These are phyloP conservation scores for Priceomyces haplophilus DNA, from an alignment of 805 yeast genomes.

Conservation along the genomic window DNA sequence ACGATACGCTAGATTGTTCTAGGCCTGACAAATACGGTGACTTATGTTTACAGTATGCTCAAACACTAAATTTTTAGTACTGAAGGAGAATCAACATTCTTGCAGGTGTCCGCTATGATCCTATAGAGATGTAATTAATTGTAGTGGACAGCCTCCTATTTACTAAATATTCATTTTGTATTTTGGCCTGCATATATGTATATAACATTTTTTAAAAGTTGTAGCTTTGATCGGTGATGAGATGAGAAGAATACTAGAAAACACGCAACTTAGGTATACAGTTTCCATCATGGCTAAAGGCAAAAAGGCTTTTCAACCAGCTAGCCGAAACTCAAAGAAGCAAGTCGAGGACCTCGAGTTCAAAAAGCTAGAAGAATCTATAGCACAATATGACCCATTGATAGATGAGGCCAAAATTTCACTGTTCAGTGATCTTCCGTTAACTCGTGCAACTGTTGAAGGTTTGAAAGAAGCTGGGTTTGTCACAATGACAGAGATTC, in stretches of 20 bases:
- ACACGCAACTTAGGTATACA: not conserved
- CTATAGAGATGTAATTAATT: too few species aligned
- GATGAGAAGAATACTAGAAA: not conserved
- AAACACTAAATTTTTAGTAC: constrained; percentile 26
- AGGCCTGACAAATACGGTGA: constrained; percentile 35
- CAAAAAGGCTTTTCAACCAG: not conserved
- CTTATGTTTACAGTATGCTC: constrained; percentile 40
- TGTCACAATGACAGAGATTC: constrained; percentile 80
- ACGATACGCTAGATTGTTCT: constrained; percentile 25
- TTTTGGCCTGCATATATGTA: too few species aligned
- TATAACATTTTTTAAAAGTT: too few species aligned
- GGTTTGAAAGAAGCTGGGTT: constrained; percentile 82
- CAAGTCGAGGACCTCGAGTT: constrained; percentile 34
- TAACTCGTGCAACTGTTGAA: constrained; percentile 57
- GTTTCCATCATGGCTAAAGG: not conserved
- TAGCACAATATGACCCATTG: constrained; percentile 53
- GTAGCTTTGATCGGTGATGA: too few species aligned
- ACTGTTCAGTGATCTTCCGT: constrained; percentile 76
- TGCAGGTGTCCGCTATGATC: too few species aligned
- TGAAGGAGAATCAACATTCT: too few species aligned
- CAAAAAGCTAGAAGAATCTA: constrained; percentile 44
- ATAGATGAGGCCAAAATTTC: constrained; percentile 22
- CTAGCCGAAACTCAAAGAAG: constrained; percentile 20
- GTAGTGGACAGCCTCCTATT: too few species aligned
- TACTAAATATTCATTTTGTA: too few species aligned